Percentiles rank a stretch among this genome's conserved stretches.
These are phyloP conservation scores for Fennellomyces sp. DNA, from an alignment of 371 early-diverging fungal genomes.

Conservation along the genomic window DNA sequence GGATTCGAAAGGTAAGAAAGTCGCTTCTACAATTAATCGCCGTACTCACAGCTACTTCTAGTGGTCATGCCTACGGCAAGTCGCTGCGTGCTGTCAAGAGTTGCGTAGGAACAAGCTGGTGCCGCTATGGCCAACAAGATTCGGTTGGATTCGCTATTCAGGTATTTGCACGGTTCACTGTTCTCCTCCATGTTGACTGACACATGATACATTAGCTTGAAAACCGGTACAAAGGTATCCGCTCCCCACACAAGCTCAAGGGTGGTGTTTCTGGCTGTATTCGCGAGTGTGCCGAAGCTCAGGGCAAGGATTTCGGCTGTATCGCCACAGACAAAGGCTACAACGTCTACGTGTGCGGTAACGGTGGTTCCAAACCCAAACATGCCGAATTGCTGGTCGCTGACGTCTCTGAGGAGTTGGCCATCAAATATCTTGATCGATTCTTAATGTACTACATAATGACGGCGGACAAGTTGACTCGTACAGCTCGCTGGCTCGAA, in stretches of 20 bases:
- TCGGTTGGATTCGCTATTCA: slow-evolving; percentile 69
- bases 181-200: not conserved
- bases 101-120: slow-evolving; percentile 73
- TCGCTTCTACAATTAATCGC: too few species aligned
- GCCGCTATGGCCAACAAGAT: slow-evolving; percentile 70
- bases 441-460: slow-evolving; percentile 74
- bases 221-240: slow-evolving; percentile 68
- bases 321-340: slow-evolving; percentile 77
- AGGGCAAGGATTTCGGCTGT: slow-evolving; percentile 54
- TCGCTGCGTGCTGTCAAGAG: slow-evolving; percentile 74
- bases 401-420: slow-evolving; percentile 56
- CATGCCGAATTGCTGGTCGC: slow-evolving; percentile 65
- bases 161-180: too few species aligned
- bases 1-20: slow-evolving; percentile 66
- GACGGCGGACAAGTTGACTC: slow-evolving; percentile 66
- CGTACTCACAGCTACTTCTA: too few species aligned
- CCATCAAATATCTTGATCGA: slow-evolving; percentile 62
- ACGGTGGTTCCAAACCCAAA: slow-evolving; percentile 70
- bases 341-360: slow-evolving; percentile 72
- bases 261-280: slow-evolving; percentile 67
- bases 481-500: slow-evolving; percentile 75
- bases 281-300: slow-evolving; percentile 76
- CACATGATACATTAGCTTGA: slow-evolving; percentile 36
- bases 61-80: slow-evolving; percentile 76
- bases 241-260: slow-evolving; percentile 71